Percentiles rank a stretch among this genome's conserved stretches.
Evolutionary conservation across 1,139 yeast species (phyloP).

Genomic region (Suhomyces choctaworum): DNA sequence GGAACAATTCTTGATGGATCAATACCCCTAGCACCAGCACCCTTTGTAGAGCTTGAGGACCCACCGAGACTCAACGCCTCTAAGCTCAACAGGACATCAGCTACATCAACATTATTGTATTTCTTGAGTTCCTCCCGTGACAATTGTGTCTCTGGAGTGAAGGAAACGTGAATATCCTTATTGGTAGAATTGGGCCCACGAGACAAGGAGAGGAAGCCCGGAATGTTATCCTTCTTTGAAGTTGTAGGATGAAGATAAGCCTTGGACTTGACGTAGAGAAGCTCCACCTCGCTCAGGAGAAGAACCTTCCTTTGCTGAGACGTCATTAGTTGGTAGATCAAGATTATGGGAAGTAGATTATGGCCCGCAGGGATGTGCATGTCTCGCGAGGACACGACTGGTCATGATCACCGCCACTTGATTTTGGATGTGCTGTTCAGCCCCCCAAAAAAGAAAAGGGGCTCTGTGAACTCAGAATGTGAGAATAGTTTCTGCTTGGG

Average conservation of each 20-base stretch:
- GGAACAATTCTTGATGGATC: conserved; percentile 33
- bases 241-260: conserved; percentile 82
- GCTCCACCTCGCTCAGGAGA: conserved; percentile 33
- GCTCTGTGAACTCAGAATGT: too few species aligned
- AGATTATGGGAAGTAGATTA: not conserved
- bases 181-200: conserved; percentile 54
- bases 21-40: not conserved
- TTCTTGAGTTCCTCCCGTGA: conserved; percentile 47
- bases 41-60: conserved; percentile 5
- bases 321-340: conserved; percentile 1
- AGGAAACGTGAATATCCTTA: conserved; percentile 64
- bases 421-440: too few species aligned
- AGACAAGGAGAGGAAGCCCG: conserved; percentile 72
- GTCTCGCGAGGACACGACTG: too few species aligned
- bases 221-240: conserved; percentile 69
- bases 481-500: too few species aligned
- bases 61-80: conserved; percentile 19
- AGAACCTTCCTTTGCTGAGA: conserved; percentile 5
- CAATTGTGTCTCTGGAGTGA: conserved; percentile 69
- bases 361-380: too few species aligned
- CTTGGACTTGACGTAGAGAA: conserved; percentile 61
- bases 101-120: conserved; percentile 57
- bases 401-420: too few species aligned
- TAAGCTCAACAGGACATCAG: conserved; percentile 24
- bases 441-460: too few species aligned